Base-by-base conservation (phyloP, 768 basidiomycete species). In the Serendipita sp. region DNA sequence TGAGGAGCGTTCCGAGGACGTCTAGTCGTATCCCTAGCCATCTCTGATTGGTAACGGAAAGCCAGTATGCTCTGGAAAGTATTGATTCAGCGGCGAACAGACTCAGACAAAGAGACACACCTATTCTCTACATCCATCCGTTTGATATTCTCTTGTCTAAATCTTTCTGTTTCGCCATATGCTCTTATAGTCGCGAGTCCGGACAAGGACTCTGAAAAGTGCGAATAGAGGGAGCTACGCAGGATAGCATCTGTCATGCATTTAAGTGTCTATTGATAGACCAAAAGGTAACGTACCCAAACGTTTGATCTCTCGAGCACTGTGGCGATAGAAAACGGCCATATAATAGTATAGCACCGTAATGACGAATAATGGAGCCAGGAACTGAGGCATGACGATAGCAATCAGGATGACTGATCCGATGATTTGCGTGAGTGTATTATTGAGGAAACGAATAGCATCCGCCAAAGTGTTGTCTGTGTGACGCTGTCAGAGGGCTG, bases 11-110 rank as follows among this genome's bases (percentile, higher is more conserved):
- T 17, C 93, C 92, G 26, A 96, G 78, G 67, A 87, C 82, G 72
- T 95, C 94, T n/a, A 96, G 78, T 3, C 93, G 83, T 50, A 95
- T 81, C 61, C 87, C 90, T 30, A 97, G 83, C 92, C 88, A 93
- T 3, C 73, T 69, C 64, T 94, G 91, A 71, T 94, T 92, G 20
- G 84, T 79, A 42, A 90, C 80, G 0, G 88, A 89, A 66, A 94
- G 73, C 84, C 86, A 92, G 71, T 93, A 94, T 1, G 92, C 91
- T 43, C 86, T 79, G 62, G 14, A 7, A 7, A 14, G 14, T 2
- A 24, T 42, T 62, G 50, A 63, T 65, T 48, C 53, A 30, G 60
- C 64, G 17, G 65, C 50, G n/a, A 62, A 9, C 20, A 42, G 31
- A 31, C 43, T 42, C 38, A 44, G 45, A 42, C 9, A 42, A n/a